These are phyloP conservation scores for Parastagonospora avenae DNA, from an alignment of 2,329 filamentous ascomycete species.

Conservation along the genomic window DNA sequence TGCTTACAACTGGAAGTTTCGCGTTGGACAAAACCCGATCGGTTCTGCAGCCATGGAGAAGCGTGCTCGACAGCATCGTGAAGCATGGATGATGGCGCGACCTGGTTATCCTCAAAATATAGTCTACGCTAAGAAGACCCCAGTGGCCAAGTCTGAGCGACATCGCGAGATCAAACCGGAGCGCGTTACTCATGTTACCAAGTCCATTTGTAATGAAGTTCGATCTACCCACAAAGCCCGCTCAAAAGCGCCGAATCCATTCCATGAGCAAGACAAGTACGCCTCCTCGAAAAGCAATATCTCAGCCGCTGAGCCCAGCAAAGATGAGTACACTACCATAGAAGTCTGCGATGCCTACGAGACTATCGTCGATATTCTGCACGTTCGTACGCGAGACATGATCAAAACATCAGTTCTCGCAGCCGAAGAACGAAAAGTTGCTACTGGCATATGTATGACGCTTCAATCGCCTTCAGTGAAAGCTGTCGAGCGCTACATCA, in stretches of 20 bases:
- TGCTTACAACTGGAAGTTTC: constrained; percentile 13
- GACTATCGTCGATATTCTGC: not conserved
- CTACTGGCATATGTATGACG: not conserved
- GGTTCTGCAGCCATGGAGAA: constrained; percentile 16
- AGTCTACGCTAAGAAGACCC: constrained; percentile 7
- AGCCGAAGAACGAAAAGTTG: not conserved
- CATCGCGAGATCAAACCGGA: not conserved
- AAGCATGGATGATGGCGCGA: constrained; percentile 5
- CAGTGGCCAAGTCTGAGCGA: not conserved
- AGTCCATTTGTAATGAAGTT: not conserved
- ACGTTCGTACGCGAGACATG: not conserved
- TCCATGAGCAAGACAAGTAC: constrained; percentile 8
- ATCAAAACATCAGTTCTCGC: not conserved
- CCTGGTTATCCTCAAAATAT: constrained; percentile 10
- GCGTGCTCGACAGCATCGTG: constrained; percentile 9
- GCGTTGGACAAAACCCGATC: not conserved
- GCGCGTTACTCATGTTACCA: not conserved
- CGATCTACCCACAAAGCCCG: constrained; percentile 1
- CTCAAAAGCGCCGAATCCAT: constrained; percentile 6
- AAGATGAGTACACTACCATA: not conserved
- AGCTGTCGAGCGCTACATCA: not conserved
- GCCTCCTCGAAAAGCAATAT: not conserved
- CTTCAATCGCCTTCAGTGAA: not conserved
- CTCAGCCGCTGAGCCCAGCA: not conserved
- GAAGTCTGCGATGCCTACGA: constrained; percentile 3